phyloP scores from a whole-genome alignment of 768 basidiomycete species.

The Trametes meyenii region DNA sequence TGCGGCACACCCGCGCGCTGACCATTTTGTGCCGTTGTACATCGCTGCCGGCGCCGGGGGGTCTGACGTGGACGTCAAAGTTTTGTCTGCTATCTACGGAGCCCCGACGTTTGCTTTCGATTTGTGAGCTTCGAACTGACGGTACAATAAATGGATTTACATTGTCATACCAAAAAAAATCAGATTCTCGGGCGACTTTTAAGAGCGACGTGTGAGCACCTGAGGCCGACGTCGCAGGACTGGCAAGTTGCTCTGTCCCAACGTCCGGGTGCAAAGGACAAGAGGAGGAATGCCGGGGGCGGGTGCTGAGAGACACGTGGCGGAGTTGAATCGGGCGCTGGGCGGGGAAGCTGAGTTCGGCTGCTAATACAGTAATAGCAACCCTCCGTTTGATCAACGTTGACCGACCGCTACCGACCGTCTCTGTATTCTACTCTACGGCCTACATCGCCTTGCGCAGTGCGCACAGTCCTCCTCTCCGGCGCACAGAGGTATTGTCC shows the following conservation, averaged over 20 bases:
- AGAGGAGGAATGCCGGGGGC: no score
- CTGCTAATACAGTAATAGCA: not conserved
- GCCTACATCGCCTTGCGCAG: constrained; percentile 27
- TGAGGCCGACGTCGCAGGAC: no score
- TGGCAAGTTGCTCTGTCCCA: no score
- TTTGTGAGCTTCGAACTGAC: constrained; percentile 32
- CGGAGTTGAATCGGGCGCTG: constrained; percentile 13
- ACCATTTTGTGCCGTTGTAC: constrained; percentile 83
- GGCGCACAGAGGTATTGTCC: not conserved
- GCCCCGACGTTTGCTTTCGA: constrained; percentile 71
- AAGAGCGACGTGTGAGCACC: no score
- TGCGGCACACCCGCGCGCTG: constrained; percentile 71
- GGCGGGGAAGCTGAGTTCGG: constrained; percentile 1
- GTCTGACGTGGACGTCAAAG: constrained; percentile 46
- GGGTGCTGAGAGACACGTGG: constrained; percentile 10
- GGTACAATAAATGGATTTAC: not conserved
- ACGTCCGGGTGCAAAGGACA: no score
- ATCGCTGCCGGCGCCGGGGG: constrained; percentile 76
- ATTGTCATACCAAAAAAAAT: not conserved
- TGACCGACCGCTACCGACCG: not conserved
- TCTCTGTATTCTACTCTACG: constrained; percentile 21
- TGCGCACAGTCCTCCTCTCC: constrained; percentile 22
- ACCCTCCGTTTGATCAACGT: not conserved
- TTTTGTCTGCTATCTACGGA: constrained; percentile 58
- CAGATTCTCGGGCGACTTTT: not conserved